Evolutionary conservation across 116 monocot species (phyloP), one percentile per base, ranked within the genome.

Genomic region (Zostera marina): DNA sequence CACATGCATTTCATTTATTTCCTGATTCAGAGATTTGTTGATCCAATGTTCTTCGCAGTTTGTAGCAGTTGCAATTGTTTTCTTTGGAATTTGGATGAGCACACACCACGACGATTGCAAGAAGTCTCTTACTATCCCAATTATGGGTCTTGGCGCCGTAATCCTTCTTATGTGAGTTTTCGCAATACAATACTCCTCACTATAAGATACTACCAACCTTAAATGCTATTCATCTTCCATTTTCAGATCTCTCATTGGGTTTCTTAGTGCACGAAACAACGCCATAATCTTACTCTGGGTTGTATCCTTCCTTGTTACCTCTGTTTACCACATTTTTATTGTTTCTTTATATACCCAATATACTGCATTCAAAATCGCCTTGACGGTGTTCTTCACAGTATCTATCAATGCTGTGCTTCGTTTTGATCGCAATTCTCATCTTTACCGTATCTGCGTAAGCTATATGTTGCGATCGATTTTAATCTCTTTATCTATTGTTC

Each of bases 401-500:
- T 68, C 69, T 96, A 51, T 60, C 75, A 15, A 56, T 85, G 74
- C 49, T 96, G 62, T 96, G 72, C 76, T 56, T 89, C 26, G 64
- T 85, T 69, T 73, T 96, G 67, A 77, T 96, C 67, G 82, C 78
- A n/a, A 78, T 88, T 58, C 63, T 96, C 66, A 77, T 78, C 47
- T 96, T 89, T 59, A 96, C 96, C 2, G 85, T 96, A 45, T 54
- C 85, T 24, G 85, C 80, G 96, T 96, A 89, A 88, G 88, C 78
- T 21, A 51, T 51, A 51, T 51, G 15, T 48, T 7, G 19, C 16
- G 8, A 13, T 20, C 20, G 8, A 51, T 19, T 15, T 19, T 19
- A 47, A 17, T 17, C 14, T 47, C 17, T 7, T 16, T 47, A 47
- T 12, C 11, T 47, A n/a, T 47, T 47, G n/a, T n/a, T n/a, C n/a